A percentile compares a stretch with the other conserved stretches of the same genome.
These are phyloP conservation scores for Fusarium sp. DNA, from an alignment of 2,329 filamentous ascomycete genomes.

Conservation along the genomic window DNA sequence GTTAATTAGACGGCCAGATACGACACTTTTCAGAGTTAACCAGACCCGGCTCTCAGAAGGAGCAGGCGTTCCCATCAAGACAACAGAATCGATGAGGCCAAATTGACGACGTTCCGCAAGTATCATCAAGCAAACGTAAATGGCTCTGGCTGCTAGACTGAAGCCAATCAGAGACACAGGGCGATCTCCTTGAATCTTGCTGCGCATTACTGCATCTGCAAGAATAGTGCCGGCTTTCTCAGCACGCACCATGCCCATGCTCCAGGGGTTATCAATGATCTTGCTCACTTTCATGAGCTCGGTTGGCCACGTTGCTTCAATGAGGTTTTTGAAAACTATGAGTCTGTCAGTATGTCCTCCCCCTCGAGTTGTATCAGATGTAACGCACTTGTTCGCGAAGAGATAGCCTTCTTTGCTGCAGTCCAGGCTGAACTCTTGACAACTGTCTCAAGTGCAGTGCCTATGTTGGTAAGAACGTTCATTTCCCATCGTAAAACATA, in stretches of 20 bases:
- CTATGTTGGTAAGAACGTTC: conserved; percentile 81
- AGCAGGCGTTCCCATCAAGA: conserved; percentile 85
- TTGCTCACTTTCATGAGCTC: conserved; percentile 76
- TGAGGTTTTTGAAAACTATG: conserved; percentile 68
- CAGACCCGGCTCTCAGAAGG: conserved; percentile 80
- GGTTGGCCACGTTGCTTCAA: conserved; percentile 72
- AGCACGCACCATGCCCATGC: conserved; percentile 78
- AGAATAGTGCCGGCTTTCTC: conserved; percentile 80
- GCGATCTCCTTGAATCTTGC: conserved; percentile 83
- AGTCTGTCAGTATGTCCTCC: not conserved
- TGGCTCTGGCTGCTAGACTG: conserved; percentile 83
- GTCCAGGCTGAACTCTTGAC: conserved; percentile 86
- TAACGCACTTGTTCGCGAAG: conserved; percentile 61
- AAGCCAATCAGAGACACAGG: conserved; percentile 86
- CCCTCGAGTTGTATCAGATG: not conserved
- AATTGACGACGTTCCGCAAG: conserved; percentile 86
- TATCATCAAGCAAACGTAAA: conserved; percentile 84
- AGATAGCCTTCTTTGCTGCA: conserved; percentile 69
- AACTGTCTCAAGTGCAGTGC: conserved; percentile 80
- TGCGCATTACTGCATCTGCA: conserved; percentile 83
- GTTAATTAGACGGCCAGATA: conserved; percentile 87
- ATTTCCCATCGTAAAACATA: conserved; percentile 90
- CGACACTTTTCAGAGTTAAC: conserved; percentile 82
- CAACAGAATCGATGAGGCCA: conserved; percentile 86
- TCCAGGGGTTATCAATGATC: conserved; percentile 86